These are phyloP conservation scores for Plasmodium inui DNA, from an alignment of 169 alveolate genomes.

Conservation along the genomic window DNA sequence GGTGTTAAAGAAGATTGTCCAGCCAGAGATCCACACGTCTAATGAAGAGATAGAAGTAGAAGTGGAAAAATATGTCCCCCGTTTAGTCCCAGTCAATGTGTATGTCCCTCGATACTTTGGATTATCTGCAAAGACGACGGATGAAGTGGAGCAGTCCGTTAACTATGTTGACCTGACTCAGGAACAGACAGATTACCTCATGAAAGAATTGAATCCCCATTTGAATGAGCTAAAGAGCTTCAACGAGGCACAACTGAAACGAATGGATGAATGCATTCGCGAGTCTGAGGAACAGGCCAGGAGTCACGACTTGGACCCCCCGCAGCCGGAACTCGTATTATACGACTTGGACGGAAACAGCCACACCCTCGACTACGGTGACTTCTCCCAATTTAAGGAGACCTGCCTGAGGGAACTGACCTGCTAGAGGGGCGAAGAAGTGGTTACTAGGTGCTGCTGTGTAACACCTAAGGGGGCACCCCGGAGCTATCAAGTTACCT, in stretches of 20 bases:
- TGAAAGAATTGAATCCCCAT: conserved; percentile 67
- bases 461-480: not conserved
- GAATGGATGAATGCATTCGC: conserved; percentile 20
- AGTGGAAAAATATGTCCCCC: conserved; percentile 58
- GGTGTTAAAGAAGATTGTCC: conserved; percentile 31
- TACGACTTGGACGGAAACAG: conserved; percentile 22
- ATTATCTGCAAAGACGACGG: conserved; percentile 35
- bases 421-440: not conserved
- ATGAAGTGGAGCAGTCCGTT: not conserved
- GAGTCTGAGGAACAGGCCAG: conserved; percentile 43
- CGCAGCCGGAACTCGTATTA: conserved; percentile 30
- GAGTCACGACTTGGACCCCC: conserved; percentile 15
- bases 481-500: not conserved
- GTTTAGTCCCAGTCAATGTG: conserved; percentile 54
- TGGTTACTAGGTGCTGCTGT: not conserved
- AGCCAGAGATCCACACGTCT: conserved; percentile 51
- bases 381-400: conserved; percentile 7
- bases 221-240: conserved; percentile 25
- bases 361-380: conserved; percentile 11
- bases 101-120: conserved; percentile 66
- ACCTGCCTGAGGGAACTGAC: not conserved
- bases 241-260: conserved; percentile 27
- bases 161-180: conserved; percentile 12
- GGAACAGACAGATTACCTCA: conserved; percentile 25
- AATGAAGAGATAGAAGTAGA: conserved; percentile 61